Base-by-base conservation (phyloP, 768 basidiomycete species). In the Chalciporus piperatus region DNA sequence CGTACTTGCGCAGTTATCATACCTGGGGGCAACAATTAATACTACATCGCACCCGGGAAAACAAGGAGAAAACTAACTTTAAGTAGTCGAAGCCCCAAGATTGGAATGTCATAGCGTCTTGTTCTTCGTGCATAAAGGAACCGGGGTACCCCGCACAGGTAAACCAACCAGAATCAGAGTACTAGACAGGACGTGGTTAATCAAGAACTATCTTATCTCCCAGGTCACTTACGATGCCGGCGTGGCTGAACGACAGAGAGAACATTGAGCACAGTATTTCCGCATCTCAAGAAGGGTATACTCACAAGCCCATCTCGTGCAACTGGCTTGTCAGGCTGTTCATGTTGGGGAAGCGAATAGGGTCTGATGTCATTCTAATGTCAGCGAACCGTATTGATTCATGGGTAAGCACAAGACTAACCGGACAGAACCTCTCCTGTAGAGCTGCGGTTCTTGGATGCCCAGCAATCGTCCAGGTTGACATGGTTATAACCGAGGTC, bases 101-200 rank as follows among this genome's bases (percentile, higher is more conserved):
- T 47, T 77, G 75, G 70, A 85, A 85, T 3, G 76, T 71, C 57
- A 78, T 71, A 30, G 74, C 76, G 66, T 85, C 84, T 72, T 78
- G 74, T 20, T 72, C 77, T 60, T 85, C 84, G 55, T 85, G 78
- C 62, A 73, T 70, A 65, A 71, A 85, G 4, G 83, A 85, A 35
- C 83, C 84, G 2, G 84, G 83, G 59, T 80, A 84, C 13, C 75
- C 59, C 23, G 73, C 71, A 55, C 84, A 85, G 6, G 84, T 85
- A 57, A 77, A 81, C 83, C 83, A 85, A 14, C 84, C 84, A 0
- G 84, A 80, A 63, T 84, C 82, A 52, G 82, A 79, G 52, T 85
- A 85, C 83, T 83, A 25, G 10, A 38, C 7, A 13, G 25, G 45
- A 30, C 45, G 30, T 6, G 38, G 33, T 42, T 16, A 37, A 33